phyloP scores from a whole-genome alignment of 768 basidiomycete species.

The Lactarius vividus region DNA sequence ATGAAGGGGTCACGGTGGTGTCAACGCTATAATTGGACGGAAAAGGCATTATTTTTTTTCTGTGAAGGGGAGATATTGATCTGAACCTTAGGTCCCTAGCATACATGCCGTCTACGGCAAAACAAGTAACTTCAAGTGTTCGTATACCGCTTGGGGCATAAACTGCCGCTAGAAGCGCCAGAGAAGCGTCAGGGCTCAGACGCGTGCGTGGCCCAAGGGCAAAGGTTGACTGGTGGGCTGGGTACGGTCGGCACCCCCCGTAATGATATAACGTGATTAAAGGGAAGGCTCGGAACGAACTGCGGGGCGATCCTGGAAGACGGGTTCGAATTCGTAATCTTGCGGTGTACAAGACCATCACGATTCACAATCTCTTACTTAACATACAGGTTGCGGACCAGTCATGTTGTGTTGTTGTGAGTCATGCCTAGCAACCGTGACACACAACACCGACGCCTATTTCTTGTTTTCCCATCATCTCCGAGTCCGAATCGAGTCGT shows the following conservation, averaged over 20 bases:
- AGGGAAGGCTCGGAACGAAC: constrained; percentile 1
- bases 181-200: neutral
- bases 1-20: neutral
- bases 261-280: neutral
- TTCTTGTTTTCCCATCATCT: neutral
- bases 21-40: neutral
- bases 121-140: neutral
- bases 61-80: neutral
- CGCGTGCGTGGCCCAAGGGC: neutral
- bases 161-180: constrained; percentile 13
- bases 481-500: neutral
- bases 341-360: neutral
- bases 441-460: neutral
- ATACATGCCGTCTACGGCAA: neutral
- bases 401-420: neutral
- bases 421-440: neutral
- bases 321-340: constrained; percentile 10
- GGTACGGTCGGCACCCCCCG: neutral
- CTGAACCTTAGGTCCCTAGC: constrained; percentile 14
- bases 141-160: constrained; percentile 18
- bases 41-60: neutral
- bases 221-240: neutral
- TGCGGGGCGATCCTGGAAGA: constrained; percentile 5
- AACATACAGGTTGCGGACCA: neutral
- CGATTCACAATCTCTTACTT: constrained; percentile 2